These are phyloP conservation scores for Saturnispora mendoncae DNA, from an alignment of 805 yeast genomes.

Conservation along the genomic window DNA sequence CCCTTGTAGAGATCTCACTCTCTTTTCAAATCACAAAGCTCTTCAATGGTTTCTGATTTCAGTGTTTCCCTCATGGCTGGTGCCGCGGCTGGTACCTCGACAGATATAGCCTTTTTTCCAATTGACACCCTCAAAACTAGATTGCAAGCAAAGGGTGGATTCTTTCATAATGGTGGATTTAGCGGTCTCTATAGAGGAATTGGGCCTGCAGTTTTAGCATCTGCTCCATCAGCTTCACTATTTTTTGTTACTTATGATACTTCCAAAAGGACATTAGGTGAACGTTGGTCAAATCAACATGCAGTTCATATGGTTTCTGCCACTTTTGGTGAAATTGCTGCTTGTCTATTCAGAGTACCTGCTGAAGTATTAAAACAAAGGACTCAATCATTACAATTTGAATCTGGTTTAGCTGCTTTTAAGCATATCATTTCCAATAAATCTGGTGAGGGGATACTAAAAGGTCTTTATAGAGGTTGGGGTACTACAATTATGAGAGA, in stretches of 20 bases:
- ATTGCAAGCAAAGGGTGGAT: conserved; percentile 92
- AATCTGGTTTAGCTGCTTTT: conserved; percentile 60
- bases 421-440: conserved; percentile 49
- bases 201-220: conserved; percentile 88
- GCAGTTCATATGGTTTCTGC: conserved; percentile 80
- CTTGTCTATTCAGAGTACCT: conserved; percentile 92
- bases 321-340: conserved; percentile 83
- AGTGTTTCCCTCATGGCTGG: conserved; percentile 45
- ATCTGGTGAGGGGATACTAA: conserved; percentile 67
- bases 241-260: conserved; percentile 82
- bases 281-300: conserved; percentile 23
- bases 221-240: conserved; percentile 81
- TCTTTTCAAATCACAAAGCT: too few species aligned
- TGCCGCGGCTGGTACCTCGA: conserved; percentile 92
- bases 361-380: conserved; percentile 95
- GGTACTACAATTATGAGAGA: conserved; percentile 86
- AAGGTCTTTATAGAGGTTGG: conserved; percentile 91
- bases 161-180: conserved; percentile 89
- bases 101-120: conserved; percentile 92
- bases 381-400: conserved; percentile 64
- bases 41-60: conserved; percentile 11
- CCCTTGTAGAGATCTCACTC: too few species aligned
- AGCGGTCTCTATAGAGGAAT: conserved; percentile 83
- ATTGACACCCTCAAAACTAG: conserved; percentile 93
- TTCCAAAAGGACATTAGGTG: conserved; percentile 36